Conservation (phyloP, 2,329 filamentous ascomycete genomes). For the Cladorrhinum sp. region DNA sequence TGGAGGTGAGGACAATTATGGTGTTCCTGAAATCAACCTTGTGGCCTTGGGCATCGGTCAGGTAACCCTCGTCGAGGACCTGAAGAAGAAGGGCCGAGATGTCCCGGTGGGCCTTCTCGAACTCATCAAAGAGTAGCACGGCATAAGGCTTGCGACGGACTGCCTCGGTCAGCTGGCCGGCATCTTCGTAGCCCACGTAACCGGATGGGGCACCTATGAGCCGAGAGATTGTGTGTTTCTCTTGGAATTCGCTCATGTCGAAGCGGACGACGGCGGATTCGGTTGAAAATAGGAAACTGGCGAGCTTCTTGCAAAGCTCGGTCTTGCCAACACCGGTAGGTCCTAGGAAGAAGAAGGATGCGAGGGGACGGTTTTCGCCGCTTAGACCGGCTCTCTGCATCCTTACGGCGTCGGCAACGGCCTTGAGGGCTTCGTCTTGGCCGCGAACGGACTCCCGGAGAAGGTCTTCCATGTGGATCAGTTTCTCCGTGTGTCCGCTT, state of each 20-base stretch:
- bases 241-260: constrained; percentile 97
- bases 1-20: constrained; percentile 93
- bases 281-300: constrained; percentile 87
- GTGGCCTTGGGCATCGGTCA: constrained; percentile 93
- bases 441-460: constrained; percentile 81
- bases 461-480: constrained; percentile 93
- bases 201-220: constrained; percentile 91
- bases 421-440: constrained; percentile 88
- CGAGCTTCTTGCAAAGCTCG: constrained; percentile 94
- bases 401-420: constrained; percentile 88
- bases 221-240: constrained; percentile 92
- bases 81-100: constrained; percentile 90
- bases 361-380: constrained; percentile 85
- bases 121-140: constrained; percentile 92
- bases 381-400: constrained; percentile 90
- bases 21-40: constrained; percentile 97
- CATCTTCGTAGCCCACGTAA: constrained; percentile 95
- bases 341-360: constrained; percentile 96
- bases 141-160: constrained; percentile 94
- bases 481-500: constrained; percentile 87
- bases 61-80: constrained; percentile 91
- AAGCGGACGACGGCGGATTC: constrained; percentile 89
- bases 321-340: constrained; percentile 97
- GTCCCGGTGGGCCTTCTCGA: constrained; percentile 94
- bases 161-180: constrained; percentile 92